Evolutionary conservation across 73 alveolate species (phyloP).

Genomic region (Stentor coeruleus): DNA sequence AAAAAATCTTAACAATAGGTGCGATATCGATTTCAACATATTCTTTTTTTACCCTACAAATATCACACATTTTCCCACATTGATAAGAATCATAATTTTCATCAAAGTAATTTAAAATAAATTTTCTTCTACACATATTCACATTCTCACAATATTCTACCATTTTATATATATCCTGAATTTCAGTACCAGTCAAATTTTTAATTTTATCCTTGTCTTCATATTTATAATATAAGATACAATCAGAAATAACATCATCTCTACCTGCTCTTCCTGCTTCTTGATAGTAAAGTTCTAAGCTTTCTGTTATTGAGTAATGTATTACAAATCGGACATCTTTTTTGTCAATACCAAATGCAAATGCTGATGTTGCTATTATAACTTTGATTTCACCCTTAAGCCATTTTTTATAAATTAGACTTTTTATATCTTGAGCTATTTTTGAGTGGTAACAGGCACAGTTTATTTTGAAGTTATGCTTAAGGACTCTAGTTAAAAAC

Average conservation of each 20-base stretch:
- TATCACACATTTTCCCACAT: conserved; percentile 65
- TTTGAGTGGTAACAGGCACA: conserved; percentile 95
- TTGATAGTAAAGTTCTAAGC: conserved; percentile 90
- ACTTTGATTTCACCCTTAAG: conserved; percentile 89
- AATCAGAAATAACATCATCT: conserved; percentile 74
- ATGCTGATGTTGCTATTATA: conserved; percentile 98
- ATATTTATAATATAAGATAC: conserved; percentile 52
- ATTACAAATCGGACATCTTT: conserved; percentile 97
- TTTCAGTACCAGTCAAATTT: not conserved
- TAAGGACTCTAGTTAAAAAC: conserved; percentile 70
- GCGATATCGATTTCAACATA: conserved; percentile 31
- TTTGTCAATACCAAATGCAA: conserved; percentile 99
- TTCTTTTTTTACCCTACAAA: conserved; percentile 41
- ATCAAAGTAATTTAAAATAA: conserved; percentile 61
- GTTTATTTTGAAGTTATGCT: conserved; percentile 57
- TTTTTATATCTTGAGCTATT: conserved; percentile 59
- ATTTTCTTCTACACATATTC: conserved; percentile 64
- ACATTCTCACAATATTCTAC: conserved; percentile 69
- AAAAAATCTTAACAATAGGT: conserved; percentile 35
- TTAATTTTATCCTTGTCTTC: conserved; percentile 35
- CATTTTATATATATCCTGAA: conserved; percentile 19
- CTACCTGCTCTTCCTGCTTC: conserved; percentile 99
- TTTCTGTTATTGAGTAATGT: conserved; percentile 92
- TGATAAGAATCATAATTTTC: conserved; percentile 61
- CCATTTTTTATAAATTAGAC: conserved; percentile 81